Base-by-base conservation (phyloP, 2,329 filamentous ascomycete genomes). In the Dothiorella sarmentorum region DNA sequence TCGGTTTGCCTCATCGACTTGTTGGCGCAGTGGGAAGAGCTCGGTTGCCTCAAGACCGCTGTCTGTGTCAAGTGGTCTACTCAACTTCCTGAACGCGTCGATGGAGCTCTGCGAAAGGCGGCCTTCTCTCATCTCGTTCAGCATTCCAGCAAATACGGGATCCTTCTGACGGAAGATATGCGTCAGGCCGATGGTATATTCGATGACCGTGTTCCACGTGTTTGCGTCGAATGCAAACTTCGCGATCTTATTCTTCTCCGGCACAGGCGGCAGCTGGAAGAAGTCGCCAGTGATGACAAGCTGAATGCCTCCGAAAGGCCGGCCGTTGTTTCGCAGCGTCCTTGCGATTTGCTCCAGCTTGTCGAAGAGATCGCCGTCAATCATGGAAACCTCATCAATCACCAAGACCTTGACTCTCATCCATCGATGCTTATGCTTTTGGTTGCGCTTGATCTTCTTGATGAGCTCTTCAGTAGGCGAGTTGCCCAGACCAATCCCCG, bases 371-470 rank as follows among this genome's bases (percentile, higher is more conserved):
- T 97, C 92, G 1, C 91, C 94, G 67, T 99, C 94, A 4, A 99
- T 92, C 95, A 99, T 99, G 11, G 94, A 97, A 3, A 99, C 87
- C 71, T 99, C 94, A 73, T 99, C 94, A 66, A 99, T 84, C 64
- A 99, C 82, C 22, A 99, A 82, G 11, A 91, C 85, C 68, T 92
- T 96, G 0, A 91, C 96, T 59, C 86, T 85, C 63, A 95, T 76
- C 95, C 95, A 99, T 38, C 93, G 84, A 63, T 85, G 88, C 70
- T 89, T 93, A 20, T 91, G 91, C 71, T 97, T 97, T 17, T 83
- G 81, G 64, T 97, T 97, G 60, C 86, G 84, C 66, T 89, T 88
- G 66, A 99, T 90, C 80, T 97, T 99, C 73, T 90, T 94, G 52
- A 97, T 84, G 22, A 99, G 80, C 29, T 88, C 84, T 15, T 85